These are phyloP conservation scores for Solidago caesia DNA, from an alignment of 129 eudicot species.

Conservation along the genomic window DNA sequence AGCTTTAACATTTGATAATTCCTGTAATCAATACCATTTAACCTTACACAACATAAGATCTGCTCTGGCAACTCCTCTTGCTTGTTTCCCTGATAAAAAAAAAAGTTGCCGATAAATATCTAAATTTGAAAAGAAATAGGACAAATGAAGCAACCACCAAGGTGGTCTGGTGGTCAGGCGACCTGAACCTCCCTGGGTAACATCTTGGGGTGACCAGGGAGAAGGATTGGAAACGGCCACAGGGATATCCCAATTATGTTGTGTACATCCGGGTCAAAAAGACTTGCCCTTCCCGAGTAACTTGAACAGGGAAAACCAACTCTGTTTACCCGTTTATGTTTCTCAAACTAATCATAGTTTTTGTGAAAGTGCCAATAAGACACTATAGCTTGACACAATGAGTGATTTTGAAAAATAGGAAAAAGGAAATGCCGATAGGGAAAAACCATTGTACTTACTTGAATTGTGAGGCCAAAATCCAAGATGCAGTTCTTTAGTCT, in stretches of 20 bases:
- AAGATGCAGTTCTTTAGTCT: slow-evolving; percentile 68
- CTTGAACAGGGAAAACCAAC: too few species aligned
- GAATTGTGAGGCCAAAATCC: slow-evolving; percentile 90
- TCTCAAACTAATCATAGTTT: neutral
- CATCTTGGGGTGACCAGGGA: too few species aligned
- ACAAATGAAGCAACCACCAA: neutral
- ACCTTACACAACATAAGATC: slow-evolving; percentile 72
- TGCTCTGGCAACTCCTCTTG: slow-evolving; percentile 90
- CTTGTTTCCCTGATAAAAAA: slow-evolving; percentile 62
- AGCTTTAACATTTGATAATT: slow-evolving; percentile 64
- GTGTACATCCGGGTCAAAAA: too few species aligned
- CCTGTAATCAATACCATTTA: slow-evolving; percentile 66
- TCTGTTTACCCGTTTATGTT: too few species aligned
- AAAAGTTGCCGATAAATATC: neutral
- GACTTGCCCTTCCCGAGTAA: too few species aligned
- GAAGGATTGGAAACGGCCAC: too few species aligned
- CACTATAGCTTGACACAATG: neutral
- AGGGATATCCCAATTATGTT: too few species aligned
- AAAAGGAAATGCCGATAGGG: neutral
- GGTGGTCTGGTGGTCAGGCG: neutral
- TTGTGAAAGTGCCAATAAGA: neutral
- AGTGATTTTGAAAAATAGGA: neutral
- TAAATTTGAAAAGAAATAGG: neutral
- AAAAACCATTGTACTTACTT: slow-evolving; percentile 40
- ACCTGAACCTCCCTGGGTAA: neutral